phyloP scores from a whole-genome alignment of 2,329 filamentous ascomycete genomes.

The Trichothecium roseum region DNA sequence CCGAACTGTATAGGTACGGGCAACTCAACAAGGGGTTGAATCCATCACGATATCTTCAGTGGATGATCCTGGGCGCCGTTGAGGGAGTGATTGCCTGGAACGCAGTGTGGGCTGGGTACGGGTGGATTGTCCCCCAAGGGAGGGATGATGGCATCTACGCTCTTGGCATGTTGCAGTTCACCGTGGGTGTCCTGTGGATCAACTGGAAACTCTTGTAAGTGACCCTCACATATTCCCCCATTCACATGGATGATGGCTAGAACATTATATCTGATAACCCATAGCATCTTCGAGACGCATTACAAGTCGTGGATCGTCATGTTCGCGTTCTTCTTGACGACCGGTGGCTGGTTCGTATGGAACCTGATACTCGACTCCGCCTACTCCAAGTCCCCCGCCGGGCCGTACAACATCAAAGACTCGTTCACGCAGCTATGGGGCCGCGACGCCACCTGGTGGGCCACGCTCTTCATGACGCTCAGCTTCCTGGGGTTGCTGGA shows the following conservation, averaged over 20 bases:
- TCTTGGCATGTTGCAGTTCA: constrained; percentile 63
- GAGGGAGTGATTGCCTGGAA: constrained; percentile 71
- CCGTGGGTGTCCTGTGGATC: constrained; percentile 60
- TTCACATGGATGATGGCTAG: neutral
- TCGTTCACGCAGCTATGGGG: constrained; percentile 61
- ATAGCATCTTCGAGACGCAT: constrained; percentile 64
- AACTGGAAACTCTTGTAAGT: constrained; percentile 66
- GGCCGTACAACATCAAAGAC: constrained; percentile 55
- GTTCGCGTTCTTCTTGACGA: constrained; percentile 45
- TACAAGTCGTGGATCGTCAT: constrained; percentile 59
- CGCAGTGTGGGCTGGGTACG: constrained; percentile 42
- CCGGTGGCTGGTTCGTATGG: constrained; percentile 62
- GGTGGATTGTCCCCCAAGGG: constrained; percentile 35
- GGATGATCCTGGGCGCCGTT: constrained; percentile 65
- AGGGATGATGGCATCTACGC: constrained; percentile 63
- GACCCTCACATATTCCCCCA: neutral
- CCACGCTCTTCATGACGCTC: constrained; percentile 54
- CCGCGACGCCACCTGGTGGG: constrained; percentile 63
- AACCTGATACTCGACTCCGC: constrained; percentile 57
- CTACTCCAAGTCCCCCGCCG: constrained; percentile 40
- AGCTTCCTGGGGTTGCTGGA: constrained; percentile 54
- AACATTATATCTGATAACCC: neutral
- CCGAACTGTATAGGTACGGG: constrained; percentile 79
- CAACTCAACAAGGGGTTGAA: constrained; percentile 67
- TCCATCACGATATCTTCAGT: constrained; percentile 59